Evolutionary conservation across 2,329 filamentous ascomycete species (phyloP), one percentile per base, ranked within the genome.

Genomic region (Diplodia intermedia): DNA sequence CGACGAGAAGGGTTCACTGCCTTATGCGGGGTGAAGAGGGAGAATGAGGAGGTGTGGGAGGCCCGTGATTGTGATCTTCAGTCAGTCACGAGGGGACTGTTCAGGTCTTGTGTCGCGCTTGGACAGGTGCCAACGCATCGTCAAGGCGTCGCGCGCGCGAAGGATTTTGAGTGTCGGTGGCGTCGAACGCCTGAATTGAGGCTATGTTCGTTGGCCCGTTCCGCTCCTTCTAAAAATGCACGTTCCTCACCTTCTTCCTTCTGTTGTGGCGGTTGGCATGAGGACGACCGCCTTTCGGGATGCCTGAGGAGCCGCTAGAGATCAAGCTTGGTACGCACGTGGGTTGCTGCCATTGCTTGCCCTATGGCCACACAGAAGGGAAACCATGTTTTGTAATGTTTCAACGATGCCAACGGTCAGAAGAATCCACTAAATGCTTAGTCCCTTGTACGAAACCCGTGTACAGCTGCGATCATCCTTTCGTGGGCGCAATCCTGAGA

Each of bases 191-290:
- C 43, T 47, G 43, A 47, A 47, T n/a, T 47, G 43, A 20, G 43
- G 43, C n/a, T 47, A 47, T 20, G n/a, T 47, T 47, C 43, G 7
- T 18, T 43, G 40, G 40, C 43, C 43, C 43, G 43, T 47, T 20
- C 43, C 43, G 18, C 43, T n/a, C 43, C 43, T 47, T 47, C 43
- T 47, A 20, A 47, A 47, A 47, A 47, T 9, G 43, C 43, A 47
- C 43, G 43, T 47, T 47, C 43, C 43, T n/a, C n/a, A 47, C 43
- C 43, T 47, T 47, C 43, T 47, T 47, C 43, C 43, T 47, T 47
- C 43, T 47, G 18, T 20, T 47, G 18, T 20, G 43, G 18, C 20
- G 43, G 3, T 18, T 47, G 7, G 18, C 14, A 20, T 47, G 9
- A 47, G 43, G 43, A 47, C 8, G 43, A 47, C 43, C 43, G 43